A percentile compares a stretch with the other conserved stretches of the same genome.
Conservation (phyloP, 2,329 filamentous ascomycete species). For the Madurella fahalii region DNA sequence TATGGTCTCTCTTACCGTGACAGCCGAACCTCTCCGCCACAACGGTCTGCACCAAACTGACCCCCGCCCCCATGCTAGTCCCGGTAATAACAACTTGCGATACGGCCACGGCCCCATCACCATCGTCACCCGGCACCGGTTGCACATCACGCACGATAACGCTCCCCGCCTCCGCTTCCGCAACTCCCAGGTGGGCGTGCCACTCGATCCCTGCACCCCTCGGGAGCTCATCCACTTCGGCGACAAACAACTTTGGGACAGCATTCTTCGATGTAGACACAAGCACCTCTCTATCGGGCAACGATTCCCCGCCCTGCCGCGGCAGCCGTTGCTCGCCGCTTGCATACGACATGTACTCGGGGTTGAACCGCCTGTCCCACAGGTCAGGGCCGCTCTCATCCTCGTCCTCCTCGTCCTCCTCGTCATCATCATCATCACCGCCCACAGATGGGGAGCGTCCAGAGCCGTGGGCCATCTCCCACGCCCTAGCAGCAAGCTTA, state of each 20-base stretch:
- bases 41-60: slow-evolving; percentile 21
- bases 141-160: slow-evolving; percentile 5
- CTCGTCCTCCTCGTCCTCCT: slow-evolving; percentile 35
- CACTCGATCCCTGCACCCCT: slow-evolving; percentile 75
- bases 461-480: slow-evolving; percentile 42
- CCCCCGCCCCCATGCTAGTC: background rate
- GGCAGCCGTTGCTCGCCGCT: slow-evolving; percentile 16
- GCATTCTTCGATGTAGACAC: slow-evolving; percentile 11
- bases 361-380: slow-evolving; percentile 63
- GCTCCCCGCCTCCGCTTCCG: slow-evolving; percentile 27
- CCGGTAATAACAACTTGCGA: slow-evolving; percentile 14
- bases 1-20: background rate
- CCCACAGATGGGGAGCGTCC: slow-evolving; percentile 26
- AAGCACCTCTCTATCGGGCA: slow-evolving; percentile 49
- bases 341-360: slow-evolving; percentile 42
- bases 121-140: background rate
- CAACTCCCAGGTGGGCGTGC: slow-evolving; percentile 65
- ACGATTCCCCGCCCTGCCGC: slow-evolving; percentile 23
- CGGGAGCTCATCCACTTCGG: slow-evolving; percentile 73
- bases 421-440: slow-evolving; percentile 47
- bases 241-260: slow-evolving; percentile 61
- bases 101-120: slow-evolving; percentile 3
- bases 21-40: slow-evolving; percentile 8
- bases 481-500: slow-evolving; percentile 42
- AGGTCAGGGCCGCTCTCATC: slow-evolving; percentile 55